Base-by-base conservation (phyloP, 2,329 filamentous ascomycete genomes). In the Paecilomyces dactylethromorphus region DNA sequence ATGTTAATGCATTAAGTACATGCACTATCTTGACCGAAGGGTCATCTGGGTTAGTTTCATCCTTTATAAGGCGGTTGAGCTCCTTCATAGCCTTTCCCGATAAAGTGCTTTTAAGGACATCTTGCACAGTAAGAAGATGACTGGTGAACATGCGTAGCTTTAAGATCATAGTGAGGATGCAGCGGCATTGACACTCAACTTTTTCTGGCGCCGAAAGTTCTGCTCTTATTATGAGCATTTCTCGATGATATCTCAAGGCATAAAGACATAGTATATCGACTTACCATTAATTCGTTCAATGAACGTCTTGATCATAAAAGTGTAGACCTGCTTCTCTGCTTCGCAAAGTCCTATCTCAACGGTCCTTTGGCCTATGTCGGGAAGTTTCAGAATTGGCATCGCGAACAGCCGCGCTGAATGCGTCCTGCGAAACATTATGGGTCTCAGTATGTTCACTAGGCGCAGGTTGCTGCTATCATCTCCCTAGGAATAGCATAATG, bases 401-500 rank as follows among this genome's bases (percentile, higher is more conserved):
- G 78, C 75, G 60, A 87, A 82, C 15, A 87, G 73, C 0, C 69
- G 77, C 57, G 84, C 81, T 1, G 70, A 69, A 67, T 86, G 82
- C 0, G 83, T 85, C 5, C 83, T 76, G 4, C 84, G 75, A 15
- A 83, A 76, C 79, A 86, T 82, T 56, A 83, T 78, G 3, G 65
- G 60, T 54, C 66, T 62, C 2, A 76, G 61, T 3, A 71, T 59
- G 24, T 67, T 71, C 3, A 63, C 56, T 0, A 76, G 63, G 11
- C 71, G 66, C 29, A 64, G 29, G 15, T 62, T 58, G 1, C 62
- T 61, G 7, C 56, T 3, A 0, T 65, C 60, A 21, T 60, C 59
- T 21, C 60, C 61, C 63, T 67, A 54, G 11, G 60, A 26, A 26
- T 56, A 32, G 53, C 24, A 53, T 8, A 51, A 11, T 0, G n/a